Base-by-base conservation (phyloP, 768 basidiomycete species). In the Naematelia encephala region DNA sequence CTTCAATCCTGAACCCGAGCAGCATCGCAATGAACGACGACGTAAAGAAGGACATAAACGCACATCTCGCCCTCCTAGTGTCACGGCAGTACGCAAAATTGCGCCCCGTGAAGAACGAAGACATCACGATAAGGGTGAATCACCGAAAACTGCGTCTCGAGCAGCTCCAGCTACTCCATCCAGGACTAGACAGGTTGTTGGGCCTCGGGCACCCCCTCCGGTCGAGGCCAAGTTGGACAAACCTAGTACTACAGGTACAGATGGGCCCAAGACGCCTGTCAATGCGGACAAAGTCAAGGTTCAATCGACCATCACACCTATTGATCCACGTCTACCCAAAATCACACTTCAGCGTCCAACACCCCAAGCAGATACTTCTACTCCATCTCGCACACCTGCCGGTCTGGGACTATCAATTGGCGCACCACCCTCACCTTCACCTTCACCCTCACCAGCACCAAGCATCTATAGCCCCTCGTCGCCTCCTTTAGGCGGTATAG, bases 1-100 rank as follows among this genome's bases (percentile, higher is more conserved):
- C 47, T 80, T 83, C 67, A 82, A 81, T 51, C 67, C 67, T 13
- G 67, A 64, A 25, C 60, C 60, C 34, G 65, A 66, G 14, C 44
- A 48, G 39, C 57, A 48, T 14, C 57, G 46, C 14, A 34, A 22
- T 12, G 51, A 52, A 19, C 27, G 25, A n/a, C 51, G 51, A 16
- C 21, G 26, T 13, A 19, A 27, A 13, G 51, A 52, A 30, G 46
- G 46, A 19, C 19, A 21, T 21, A 26, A 47, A 21, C 46, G 46
- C 8, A 19, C n/a, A 8, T 30, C 51, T 2, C 29, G 25, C 28
- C 4, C 21, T 12, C 34, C 51, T 30, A 29, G 34, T 23, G 51
- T 52, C 23, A 50, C 48, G 22, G 48, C 27, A 5, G 27, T 27
- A 27, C 22, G 22, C 22, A 22, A 50, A 14, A 50, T 16, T 14